Percentiles rank a stretch among this genome's conserved stretches.
Conservation (phyloP, 257 asterid genomes). For the Solanum stenotomum region DNA sequence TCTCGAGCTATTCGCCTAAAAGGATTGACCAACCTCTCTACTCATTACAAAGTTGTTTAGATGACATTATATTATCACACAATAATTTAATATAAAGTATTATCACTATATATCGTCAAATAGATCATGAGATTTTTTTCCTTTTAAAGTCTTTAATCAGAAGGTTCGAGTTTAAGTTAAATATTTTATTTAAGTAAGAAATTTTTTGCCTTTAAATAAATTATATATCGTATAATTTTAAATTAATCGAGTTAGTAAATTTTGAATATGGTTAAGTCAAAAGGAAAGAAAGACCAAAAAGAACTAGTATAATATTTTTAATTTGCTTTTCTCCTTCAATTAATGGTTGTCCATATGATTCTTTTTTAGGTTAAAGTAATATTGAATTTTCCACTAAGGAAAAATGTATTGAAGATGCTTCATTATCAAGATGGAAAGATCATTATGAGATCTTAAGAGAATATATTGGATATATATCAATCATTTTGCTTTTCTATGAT, state of each 20-base stretch:
- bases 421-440: neutral
- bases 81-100: neutral
- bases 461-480: neutral
- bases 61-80: neutral
- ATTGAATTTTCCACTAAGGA: neutral
- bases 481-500: neutral
- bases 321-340: neutral
- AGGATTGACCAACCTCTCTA: conserved; percentile 26
- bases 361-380: conserved; percentile 10
- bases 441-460: neutral
- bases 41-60: neutral
- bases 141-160: neutral
- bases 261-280: neutral
- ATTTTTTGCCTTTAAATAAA: neutral
- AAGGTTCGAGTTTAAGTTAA: neutral
- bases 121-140: neutral
- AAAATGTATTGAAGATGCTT: conserved; percentile 1
- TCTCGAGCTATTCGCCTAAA: conserved; percentile 38
- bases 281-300: neutral
- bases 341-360: neutral
- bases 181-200: neutral
- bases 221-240: rapidly evolving
- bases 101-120: neutral
- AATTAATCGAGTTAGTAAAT: neutral
- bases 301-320: neutral